Base-by-base conservation (phyloP, 2,329 filamentous ascomycete genomes). In the Rhytidhysteron rufulum region DNA sequence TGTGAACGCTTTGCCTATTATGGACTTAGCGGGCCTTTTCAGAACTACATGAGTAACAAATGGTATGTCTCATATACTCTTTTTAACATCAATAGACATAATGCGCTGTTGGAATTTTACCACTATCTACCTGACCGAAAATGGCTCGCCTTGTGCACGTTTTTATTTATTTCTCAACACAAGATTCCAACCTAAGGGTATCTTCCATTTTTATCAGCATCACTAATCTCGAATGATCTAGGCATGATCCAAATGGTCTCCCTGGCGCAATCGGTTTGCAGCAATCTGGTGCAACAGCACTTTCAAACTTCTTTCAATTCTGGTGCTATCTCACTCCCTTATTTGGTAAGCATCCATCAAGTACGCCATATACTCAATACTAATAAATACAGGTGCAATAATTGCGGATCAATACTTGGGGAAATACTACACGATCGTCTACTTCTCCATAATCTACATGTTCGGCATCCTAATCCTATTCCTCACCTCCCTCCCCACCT, bases 361-460 rank as follows among this genome's bases (percentile, higher is more conserved):
- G 15, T 11, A 38, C 10, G 17, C n/a, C n/a, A n/a, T 9, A 15
- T 4, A 13, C 9, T 15, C 9, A n/a, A 30, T 8, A 5, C 18
- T 31, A 9, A 17, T n/a, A 13, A 24, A 15, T 31, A 10, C 15
- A 27, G 72, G 71, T 5, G 75, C 75, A 8, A 58, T 75, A 29
- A 65, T 75, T 5, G 83, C 85, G 9, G 85, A 89, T 66, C 76
- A 81, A 48, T 83, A 82, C 56, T 74, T 78, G 57, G 84, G 84
- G 24, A 82, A 83, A 44, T 88, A 80, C 67, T 74, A 77, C 50
- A 86, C 84, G 18, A 86, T 88, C 51, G 73, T 82, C 60, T 77
- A 78, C 55, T 83, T 85, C 50, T 82, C 70, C 29, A 70, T 68
- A 8, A 71, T 85, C 42, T 82, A 83, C 18, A 79, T 83, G 55